Evolutionary conservation across 1,284 basidiomycete genomes (phyloP).

Genomic region (Fomitopsis pinicola): DNA sequence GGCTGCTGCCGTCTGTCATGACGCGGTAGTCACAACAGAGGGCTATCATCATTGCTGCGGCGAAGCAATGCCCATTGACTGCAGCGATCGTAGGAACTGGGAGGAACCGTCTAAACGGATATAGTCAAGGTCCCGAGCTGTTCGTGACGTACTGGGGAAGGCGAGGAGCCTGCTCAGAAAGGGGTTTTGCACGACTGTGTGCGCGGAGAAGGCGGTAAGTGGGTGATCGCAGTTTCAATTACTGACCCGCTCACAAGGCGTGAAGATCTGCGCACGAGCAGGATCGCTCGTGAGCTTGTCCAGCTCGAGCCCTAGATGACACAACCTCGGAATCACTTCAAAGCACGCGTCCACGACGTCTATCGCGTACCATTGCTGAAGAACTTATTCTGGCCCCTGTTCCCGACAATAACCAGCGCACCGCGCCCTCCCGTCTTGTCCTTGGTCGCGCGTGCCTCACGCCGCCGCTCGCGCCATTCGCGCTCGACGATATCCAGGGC

Average conservation of each 20-base stretch:
- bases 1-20: constrained; percentile 78
- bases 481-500: constrained; percentile 77
- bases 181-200: constrained; percentile 30
- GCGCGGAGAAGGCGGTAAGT: too few species aligned
- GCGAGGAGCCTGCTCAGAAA: constrained; percentile 42
- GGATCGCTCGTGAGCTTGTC: constrained; percentile 56
- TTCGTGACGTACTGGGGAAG: constrained; percentile 57
- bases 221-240: too few species aligned
- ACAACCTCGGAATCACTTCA: not conserved
- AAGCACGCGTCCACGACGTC: constrained; percentile 7
- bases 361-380: constrained; percentile 72
- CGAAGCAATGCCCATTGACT: constrained; percentile 91
- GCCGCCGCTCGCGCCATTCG: constrained; percentile 66
- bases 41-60: constrained; percentile 79
- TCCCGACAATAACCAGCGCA: constrained; percentile 75
- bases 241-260: constrained; percentile 51
- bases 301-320: constrained; percentile 63
- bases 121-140: too few species aligned
- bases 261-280: constrained; percentile 48
- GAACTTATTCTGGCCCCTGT: constrained; percentile 76
- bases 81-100: constrained; percentile 82
- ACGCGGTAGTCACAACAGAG: constrained; percentile 87
- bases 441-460: constrained; percentile 37
- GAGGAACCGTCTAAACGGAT: not conserved
- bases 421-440: constrained; percentile 43